Evolutionary conservation across 2,329 filamentous ascomycete species (phyloP), one percentile per base, ranked within the genome.

Genomic region (Aspergillus sp.): DNA sequence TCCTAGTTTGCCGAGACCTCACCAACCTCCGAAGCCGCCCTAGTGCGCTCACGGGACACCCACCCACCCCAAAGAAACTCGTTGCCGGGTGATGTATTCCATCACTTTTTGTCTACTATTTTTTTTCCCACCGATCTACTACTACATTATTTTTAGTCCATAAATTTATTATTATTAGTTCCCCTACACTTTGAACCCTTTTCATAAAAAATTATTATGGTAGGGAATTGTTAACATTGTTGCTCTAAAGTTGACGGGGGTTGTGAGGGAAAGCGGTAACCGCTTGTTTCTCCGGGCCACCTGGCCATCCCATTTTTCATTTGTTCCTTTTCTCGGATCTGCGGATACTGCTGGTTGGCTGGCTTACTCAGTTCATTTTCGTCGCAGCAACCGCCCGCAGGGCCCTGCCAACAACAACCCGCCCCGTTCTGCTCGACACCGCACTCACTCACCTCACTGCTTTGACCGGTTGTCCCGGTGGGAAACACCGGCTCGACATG

Each of bases 11-110:
- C 75, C 73, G 69, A 72, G 71, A 50, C 66, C 68, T 68, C 68
- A 68, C 59, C 60, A 67, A 64, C 70, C 71, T 77, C 74, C 75
- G 73, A 75, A 70, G 73, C 70, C 70, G 73, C 74, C 73, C 73
- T 75, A 73, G 70, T 73, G 68, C 63, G 66, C 62, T 66, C 64
- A 66, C 65, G 66, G 65, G 65, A 70, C 68, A 54, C 61, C 62
- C 58, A 48, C 32, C 58, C 62, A 32, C 51, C 57, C 56, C 56
- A 60, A 60, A 57, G 52, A 58, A 63, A 57, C 13, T 44, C 41
- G 36, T 25, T 36, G 57, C 48, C 17, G 41, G 25, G 39, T 36
- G 49, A 58, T 54, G 39, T 47, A 53, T 47, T 48, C 15, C 42
- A 3, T 25, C 25, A 21, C 41, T n/a, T 44, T 17, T 17, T 3